Conservation (phyloP, 305 asterid species). For the Fraxinus dipetala region DNA sequence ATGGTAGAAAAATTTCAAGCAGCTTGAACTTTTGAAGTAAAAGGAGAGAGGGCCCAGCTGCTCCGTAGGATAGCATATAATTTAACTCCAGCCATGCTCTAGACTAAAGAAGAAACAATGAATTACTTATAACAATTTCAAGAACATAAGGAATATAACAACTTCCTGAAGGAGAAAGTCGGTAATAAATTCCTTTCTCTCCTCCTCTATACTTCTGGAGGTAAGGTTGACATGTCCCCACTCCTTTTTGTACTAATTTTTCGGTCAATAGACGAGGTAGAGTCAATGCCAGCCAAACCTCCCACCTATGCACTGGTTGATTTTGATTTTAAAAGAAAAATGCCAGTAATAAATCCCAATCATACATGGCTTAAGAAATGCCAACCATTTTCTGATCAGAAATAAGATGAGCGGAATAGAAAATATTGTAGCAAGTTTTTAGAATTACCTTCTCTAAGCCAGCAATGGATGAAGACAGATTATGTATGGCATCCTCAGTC, state of each 20-base stretch:
- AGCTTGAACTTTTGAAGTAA: constrained; percentile 64
- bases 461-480: constrained; percentile 53
- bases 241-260: neutral
- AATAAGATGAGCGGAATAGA: constrained; percentile 10
- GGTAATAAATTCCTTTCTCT: neutral
- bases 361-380: constrained; percentile 7
- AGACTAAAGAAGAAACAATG: constrained; percentile 47
- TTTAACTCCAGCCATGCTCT: constrained; percentile 71
- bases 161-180: constrained; percentile 16
- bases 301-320: neutral
- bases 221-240: neutral
- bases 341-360: neutral
- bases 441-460: constrained; percentile 48
- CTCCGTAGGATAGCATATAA: constrained; percentile 94
- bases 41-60: constrained; percentile 77
- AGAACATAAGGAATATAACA: constrained; percentile 14
- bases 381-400: constrained; percentile 13
- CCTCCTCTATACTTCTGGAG: neutral
- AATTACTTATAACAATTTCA: constrained; percentile 20
- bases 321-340: neutral
- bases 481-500: constrained; percentile 58
- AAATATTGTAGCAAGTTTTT: constrained; percentile 9
- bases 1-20: constrained; percentile 71
- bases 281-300: neutral
- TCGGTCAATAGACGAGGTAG: neutral